A percentile compares a stretch with the other conserved stretches of the same genome.
Evolutionary conservation across 352 stramenopile genomes (phyloP).

Genomic region (Pythium biforme): DNA sequence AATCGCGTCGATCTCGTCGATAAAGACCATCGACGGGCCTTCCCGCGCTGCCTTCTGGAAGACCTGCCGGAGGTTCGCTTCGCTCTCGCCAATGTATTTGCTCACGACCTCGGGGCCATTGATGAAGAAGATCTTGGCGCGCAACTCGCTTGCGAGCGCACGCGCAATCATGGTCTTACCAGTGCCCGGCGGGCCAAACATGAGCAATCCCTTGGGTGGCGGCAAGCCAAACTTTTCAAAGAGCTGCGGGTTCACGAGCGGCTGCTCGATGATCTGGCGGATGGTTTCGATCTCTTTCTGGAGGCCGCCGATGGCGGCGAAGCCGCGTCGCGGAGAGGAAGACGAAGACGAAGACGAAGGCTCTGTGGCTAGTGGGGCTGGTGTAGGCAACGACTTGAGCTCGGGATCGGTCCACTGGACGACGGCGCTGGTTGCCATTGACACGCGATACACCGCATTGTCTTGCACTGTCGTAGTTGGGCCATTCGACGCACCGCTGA

Average conservation of each 20-base stretch:
- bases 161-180: constrained; percentile 96
- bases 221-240: constrained; percentile 94
- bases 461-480: neutral
- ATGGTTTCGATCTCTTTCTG: constrained; percentile 93
- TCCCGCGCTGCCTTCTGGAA: constrained; percentile 51
- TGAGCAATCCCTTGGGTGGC: constrained; percentile 92
- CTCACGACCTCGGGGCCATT: constrained; percentile 96
- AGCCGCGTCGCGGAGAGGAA: constrained; percentile 54
- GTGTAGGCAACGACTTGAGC: neutral
- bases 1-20: constrained; percentile 98
- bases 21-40: constrained; percentile 96
- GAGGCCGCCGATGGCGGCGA: constrained; percentile 81
- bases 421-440: constrained; percentile 14
- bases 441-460: constrained; percentile 22
- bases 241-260: constrained; percentile 91
- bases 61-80: constrained; percentile 74
- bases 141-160: constrained; percentile 90
- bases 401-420: constrained; percentile 11
- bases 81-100: constrained; percentile 93
- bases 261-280: constrained; percentile 95
- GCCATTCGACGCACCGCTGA: neutral
- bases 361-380: constrained; percentile 2
- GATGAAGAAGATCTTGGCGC: constrained; percentile 94
- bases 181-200: constrained; percentile 95
- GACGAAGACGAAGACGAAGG: constrained; percentile 4